Conservation (phyloP, 768 basidiomycete species). For the Chalciporus chontae region DNA sequence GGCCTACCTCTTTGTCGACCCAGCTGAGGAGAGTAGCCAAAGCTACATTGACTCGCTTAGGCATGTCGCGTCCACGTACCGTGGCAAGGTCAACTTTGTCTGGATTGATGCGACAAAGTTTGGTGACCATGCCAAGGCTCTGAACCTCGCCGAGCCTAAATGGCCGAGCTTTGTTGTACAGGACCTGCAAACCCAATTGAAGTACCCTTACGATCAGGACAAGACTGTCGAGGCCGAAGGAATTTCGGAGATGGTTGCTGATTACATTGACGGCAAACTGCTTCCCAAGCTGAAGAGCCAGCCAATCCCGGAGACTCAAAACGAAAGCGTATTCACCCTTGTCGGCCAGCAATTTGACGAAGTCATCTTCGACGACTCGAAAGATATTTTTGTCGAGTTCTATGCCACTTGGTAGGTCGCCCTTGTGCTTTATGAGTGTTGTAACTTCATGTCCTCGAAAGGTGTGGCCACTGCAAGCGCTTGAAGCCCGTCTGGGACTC, state of each 20-base stretch:
- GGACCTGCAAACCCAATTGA: constrained; percentile 76
- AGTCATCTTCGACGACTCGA: constrained; percentile 78
- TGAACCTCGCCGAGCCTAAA: constrained; percentile 79
- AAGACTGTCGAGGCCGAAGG: constrained; percentile 55
- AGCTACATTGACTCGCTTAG: constrained; percentile 62
- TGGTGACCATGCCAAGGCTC: constrained; percentile 90
- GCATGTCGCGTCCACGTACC: constrained; percentile 77
- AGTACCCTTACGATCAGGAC: constrained; percentile 80
- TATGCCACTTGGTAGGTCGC: constrained; percentile 87
- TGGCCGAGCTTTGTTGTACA: constrained; percentile 97
- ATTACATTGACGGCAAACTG: constrained; percentile 71
- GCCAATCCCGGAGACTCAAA: constrained; percentile 78
- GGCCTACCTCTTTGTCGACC: constrained; percentile 93
- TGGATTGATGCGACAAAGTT: constrained; percentile 97
- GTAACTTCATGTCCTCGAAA: constrained; percentile 22
- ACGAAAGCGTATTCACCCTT: constrained; percentile 76
- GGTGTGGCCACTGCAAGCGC: constrained; percentile 96
- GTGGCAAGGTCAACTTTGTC: constrained; percentile 92
- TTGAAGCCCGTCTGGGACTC: constrained; percentile 92
- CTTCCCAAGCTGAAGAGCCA: constrained; percentile 86
- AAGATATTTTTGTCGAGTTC: constrained; percentile 97
- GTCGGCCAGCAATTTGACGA: constrained; percentile 90
- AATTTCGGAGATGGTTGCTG: constrained; percentile 55
- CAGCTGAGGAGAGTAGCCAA: constrained; percentile 61
- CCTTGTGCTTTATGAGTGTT: neutral